phyloP scores from a whole-genome alignment of 2,329 filamentous ascomycete genomes.

The Orbilia javanica region DNA sequence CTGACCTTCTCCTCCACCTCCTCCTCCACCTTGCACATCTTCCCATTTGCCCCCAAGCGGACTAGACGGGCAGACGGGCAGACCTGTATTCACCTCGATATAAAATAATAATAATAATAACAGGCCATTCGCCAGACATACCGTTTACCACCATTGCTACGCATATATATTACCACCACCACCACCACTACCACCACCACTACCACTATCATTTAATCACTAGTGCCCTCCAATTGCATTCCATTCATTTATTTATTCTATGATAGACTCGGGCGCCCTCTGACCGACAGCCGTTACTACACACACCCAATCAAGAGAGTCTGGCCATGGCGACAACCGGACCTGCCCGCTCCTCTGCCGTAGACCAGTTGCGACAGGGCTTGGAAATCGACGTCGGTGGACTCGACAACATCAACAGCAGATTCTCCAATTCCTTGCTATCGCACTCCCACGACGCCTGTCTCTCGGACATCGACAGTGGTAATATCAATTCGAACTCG shows the following conservation, averaged over 20 bases:
- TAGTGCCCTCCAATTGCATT: conserved; percentile 3
- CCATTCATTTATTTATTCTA: conserved; percentile 11
- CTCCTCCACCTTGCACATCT: conserved; percentile 6
- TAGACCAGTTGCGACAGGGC: conserved; percentile 37
- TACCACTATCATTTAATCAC: no score
- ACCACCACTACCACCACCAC: no score
- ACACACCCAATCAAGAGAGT: not conserved
- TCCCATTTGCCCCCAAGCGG: conserved; percentile 15
- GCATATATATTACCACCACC: not conserved
- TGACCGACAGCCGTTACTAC: conserved; percentile 9
- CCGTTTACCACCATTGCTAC: not conserved
- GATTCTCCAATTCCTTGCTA: conserved; percentile 46
- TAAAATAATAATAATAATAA: not conserved
- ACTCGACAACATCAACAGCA: conserved; percentile 26
- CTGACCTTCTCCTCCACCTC: not conserved
- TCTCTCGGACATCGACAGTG: conserved; percentile 33
- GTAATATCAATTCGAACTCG: conserved; percentile 1
- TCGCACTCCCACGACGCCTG: conserved; percentile 50
- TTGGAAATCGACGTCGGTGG: conserved; percentile 45
- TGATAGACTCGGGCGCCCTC: conserved; percentile 20
- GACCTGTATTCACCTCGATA: not conserved
- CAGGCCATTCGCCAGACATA: conserved; percentile 15
- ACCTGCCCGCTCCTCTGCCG: conserved; percentile 27
- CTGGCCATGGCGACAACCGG: conserved; percentile 51
- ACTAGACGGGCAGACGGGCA: not conserved